Evolutionary conservation across 768 basidiomycete species (phyloP).

Genomic region (Gymnopilus dilepis): DNA sequence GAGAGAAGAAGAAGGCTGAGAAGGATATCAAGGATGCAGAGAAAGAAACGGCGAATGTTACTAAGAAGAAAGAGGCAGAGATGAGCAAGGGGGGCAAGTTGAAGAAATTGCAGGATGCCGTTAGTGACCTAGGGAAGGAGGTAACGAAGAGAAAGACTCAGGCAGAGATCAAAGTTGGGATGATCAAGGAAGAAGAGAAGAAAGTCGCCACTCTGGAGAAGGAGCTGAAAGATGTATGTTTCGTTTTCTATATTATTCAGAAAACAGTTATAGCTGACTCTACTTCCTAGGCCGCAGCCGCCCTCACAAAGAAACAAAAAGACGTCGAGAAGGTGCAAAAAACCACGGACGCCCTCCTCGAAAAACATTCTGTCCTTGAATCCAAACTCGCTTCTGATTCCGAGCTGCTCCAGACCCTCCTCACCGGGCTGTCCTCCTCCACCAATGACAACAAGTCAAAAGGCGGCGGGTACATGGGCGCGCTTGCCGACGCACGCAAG

Average conservation of each 20-base stretch:
- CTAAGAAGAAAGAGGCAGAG: constrained; percentile 82
- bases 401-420: constrained; percentile 92
- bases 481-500: constrained; percentile 84
- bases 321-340: constrained; percentile 62
- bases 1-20: constrained; percentile 42
- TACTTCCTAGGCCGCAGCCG: constrained; percentile 54
- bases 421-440: constrained; percentile 87
- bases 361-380: constrained; percentile 65
- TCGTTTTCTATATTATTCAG: background rate
- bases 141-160: constrained; percentile 86
- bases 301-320: constrained; percentile 60
- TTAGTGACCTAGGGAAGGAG: constrained; percentile 76
- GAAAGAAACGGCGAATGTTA: constrained; percentile 66
- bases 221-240: constrained; percentile 65
- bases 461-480: constrained; percentile 90
- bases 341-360: constrained; percentile 67
- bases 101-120: constrained; percentile 82
- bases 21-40: constrained; percentile 68
- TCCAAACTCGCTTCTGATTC: constrained; percentile 74
- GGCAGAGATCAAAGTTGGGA: constrained; percentile 77
- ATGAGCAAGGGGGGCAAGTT: constrained; percentile 92
- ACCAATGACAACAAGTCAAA: constrained; percentile 64
- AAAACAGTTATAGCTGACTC: background rate
- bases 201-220: constrained; percentile 55
- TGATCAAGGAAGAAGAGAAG: constrained; percentile 79